A percentile compares a stretch with the other conserved stretches of the same genome.
These are phyloP conservation scores for Trichophyton simii DNA, from an alignment of 2,329 filamentous ascomycete species.

Conservation along the genomic window DNA sequence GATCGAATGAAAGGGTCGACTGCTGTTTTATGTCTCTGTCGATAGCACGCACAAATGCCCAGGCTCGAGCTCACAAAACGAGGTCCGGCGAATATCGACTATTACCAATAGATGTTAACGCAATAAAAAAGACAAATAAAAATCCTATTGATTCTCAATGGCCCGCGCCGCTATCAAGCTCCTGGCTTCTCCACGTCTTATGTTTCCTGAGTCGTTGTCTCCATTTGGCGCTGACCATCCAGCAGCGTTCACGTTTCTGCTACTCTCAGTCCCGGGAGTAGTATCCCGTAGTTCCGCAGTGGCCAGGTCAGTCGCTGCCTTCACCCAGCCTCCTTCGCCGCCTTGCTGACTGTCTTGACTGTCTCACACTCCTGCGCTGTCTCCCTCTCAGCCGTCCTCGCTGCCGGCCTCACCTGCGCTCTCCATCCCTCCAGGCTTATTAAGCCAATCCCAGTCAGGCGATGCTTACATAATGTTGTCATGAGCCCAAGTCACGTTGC, in stretches of 20 bases:
- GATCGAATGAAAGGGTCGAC: conserved; percentile 1
- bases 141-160: conserved; percentile 3
- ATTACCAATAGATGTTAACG: conserved; percentile 3
- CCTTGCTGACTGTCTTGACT: background rate
- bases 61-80: background rate
- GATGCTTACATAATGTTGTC: background rate
- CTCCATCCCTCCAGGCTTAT: background rate
- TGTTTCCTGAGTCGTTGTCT: background rate
- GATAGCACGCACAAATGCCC: background rate
- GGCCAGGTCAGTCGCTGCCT: background rate
- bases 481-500: conserved; percentile 25
- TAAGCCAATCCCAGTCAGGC: background rate
- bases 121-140: conserved; percentile 6
- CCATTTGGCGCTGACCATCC: background rate
- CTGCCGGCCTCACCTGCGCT: background rate
- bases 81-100: conserved; percentile 1
- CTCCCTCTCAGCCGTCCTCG: background rate
- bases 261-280: background rate
- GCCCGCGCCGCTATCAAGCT: background rate
- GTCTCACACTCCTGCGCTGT: background rate
- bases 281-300: background rate
- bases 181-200: background rate
- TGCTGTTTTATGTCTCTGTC: background rate
- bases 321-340: background rate
- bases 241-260: background rate